Evolutionary conservation across 2,329 filamentous ascomycete species (phyloP), one percentile per base, ranked within the genome.

Genomic region (Aureobasidium sp.): DNA sequence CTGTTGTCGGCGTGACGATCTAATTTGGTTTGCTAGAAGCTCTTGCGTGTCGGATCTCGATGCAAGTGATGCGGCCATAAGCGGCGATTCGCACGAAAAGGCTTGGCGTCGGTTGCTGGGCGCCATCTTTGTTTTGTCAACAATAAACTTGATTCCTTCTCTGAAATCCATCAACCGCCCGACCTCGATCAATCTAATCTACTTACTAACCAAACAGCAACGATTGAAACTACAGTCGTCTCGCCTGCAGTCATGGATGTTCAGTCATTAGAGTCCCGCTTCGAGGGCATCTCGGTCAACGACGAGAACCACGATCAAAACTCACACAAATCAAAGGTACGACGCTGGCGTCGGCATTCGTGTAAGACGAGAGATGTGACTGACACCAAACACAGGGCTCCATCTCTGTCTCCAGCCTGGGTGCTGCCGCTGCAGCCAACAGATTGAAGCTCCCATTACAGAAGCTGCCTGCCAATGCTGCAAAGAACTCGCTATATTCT

Each of bases 241-340:
- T 51, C 47, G 53, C 32, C 37, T 20, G 34, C 8, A n/a, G 59
- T 12, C 47, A 83, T 93, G 89, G 85, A 92, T 66, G 84, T 89
- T 63, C 85, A 89, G 69, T 86, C 85, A 57, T 81, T 97, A 51
- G 93, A 97, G 78, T 81, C 89, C 76, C 89, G 90, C 70, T 90
- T 97, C 72, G 92, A 96, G 85, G 87, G 87, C 75, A 84, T 97
- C 78, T 88, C 89, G 24, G 90, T 97, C 65, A 88, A 89, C 69
- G 92, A 97, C 72, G 92, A 96, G 76, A 95, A 93, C 72, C 87
- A 78, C 62, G 76, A 78, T 62, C 72, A 90, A 63, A 76, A 79
- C 36, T 65, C 76, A 77, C 80, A 84, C 67, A 96, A 95, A 77
- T 76, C 84, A 65, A 96, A 96, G 86, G 92, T 93, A 79, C 63